Evolutionary conservation across 2,329 filamentous ascomycete species (phyloP), one percentile per base, ranked within the genome.

Genomic region (Aureobasidium lini): DNA sequence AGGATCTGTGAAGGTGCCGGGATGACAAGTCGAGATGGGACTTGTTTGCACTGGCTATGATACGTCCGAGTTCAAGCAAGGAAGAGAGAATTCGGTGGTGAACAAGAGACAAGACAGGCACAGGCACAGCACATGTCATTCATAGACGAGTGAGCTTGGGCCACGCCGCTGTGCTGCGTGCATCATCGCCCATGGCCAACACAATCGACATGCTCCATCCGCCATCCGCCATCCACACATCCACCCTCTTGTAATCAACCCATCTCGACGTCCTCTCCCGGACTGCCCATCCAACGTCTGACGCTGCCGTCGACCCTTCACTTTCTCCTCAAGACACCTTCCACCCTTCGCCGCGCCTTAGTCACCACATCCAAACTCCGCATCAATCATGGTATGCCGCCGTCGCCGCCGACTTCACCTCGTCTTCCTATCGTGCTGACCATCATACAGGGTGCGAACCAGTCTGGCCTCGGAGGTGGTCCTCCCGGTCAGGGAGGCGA

Each of bases 381-480:
- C 59, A 28, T 47, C 59, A 60, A 18, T 29, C 59, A 61, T 61
- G 59, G 59, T 57, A 46, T 46, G 43, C 37, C 44, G n/a, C 29
- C 50, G n/a, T 39, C 18, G 28, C 32, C 11, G 16, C 18, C 37
- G 23, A 23, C 23, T 23, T 23, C 18, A 10, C 13, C 32, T 40
- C 18, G 11, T 13, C 31, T 18, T 44, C 18, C 13, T 40, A 46
- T 43, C 31, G 7, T 37, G 23, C 58, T 61, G 40, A 61, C 31
- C 47, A 40, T 23, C 60, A 60, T 62, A 64, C 66, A 91, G 88
- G 88, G 88, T 81, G 87, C 90, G 77, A 86, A 87, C 67, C 88
- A 95, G 75, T 96, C 92, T 73, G 90, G 89, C 71, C 88, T 95
- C 79, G 90, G 89, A 69, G 81, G 82, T 64, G 86, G 85, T 60